These are phyloP conservation scores for Stachybotrys echinatus DNA, from an alignment of 2,329 filamentous ascomycete species.

Conservation along the genomic window DNA sequence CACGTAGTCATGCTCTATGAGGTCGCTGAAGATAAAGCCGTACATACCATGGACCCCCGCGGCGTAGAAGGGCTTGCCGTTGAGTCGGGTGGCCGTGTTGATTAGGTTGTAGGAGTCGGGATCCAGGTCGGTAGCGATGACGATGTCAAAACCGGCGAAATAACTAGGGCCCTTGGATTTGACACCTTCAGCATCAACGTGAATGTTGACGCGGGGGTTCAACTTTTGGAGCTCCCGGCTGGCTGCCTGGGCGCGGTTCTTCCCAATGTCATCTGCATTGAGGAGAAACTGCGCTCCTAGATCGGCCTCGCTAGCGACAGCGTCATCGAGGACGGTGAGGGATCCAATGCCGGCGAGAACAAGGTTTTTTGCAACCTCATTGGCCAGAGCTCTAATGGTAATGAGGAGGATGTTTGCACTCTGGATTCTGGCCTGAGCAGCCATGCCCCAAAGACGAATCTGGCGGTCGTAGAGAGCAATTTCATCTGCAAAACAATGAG, in stretches of 20 bases:
- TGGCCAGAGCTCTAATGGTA: slow-evolving; percentile 79
- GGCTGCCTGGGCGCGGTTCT: slow-evolving; percentile 80
- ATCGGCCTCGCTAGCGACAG: slow-evolving; percentile 70
- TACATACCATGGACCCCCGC: slow-evolving; percentile 84
- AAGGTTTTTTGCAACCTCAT: slow-evolving; percentile 95
- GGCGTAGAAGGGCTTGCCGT: slow-evolving; percentile 80
- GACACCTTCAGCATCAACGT: slow-evolving; percentile 64
- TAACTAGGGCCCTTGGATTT: slow-evolving; percentile 65
- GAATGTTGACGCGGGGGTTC: slow-evolving; percentile 80
- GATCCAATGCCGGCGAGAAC: slow-evolving; percentile 90
- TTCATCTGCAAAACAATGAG: slow-evolving; percentile 57
- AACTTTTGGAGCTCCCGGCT: slow-evolving; percentile 73
- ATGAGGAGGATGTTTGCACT: slow-evolving; percentile 86
- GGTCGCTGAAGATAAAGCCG: slow-evolving; percentile 90
- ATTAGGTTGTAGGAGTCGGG: slow-evolving; percentile 69
- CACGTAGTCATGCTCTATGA: slow-evolving; percentile 85
- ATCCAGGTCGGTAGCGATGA: slow-evolving; percentile 85
- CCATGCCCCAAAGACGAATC: slow-evolving; percentile 94
- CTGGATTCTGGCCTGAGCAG: slow-evolving; percentile 89
- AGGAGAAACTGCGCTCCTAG: slow-evolving; percentile 82
- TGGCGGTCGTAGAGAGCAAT: slow-evolving; percentile 97
- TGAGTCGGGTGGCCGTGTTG: slow-evolving; percentile 80
- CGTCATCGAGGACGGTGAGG: slow-evolving; percentile 81
- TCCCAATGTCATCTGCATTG: slow-evolving; percentile 62
- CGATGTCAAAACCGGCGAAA: slow-evolving; percentile 74